A percentile compares a stretch with the other conserved stretches of the same genome.
These are phyloP conservation scores for Suhomyces pyralidae DNA, from an alignment of 805 yeast species.

Conservation along the genomic window DNA sequence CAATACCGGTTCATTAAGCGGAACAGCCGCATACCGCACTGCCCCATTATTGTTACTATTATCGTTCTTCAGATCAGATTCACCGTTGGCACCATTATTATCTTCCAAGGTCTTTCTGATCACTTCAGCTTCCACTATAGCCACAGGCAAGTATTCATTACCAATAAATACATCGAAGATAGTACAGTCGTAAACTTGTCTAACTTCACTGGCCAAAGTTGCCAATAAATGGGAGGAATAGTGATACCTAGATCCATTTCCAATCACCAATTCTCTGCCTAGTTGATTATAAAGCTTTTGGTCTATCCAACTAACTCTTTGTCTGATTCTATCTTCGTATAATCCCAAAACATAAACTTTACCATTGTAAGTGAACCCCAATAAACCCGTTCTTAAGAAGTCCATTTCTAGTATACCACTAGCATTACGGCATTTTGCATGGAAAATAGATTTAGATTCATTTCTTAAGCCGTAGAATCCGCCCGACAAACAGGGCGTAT, in stretches of 20 bases:
- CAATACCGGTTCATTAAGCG: conserved; percentile 41
- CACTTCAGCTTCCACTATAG: conserved; percentile 72
- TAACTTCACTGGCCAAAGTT: conserved; percentile 76
- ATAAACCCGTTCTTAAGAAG: conserved; percentile 83
- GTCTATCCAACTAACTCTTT: conserved; percentile 65
- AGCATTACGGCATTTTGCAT: conserved; percentile 74
- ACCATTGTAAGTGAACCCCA: conserved; percentile 87
- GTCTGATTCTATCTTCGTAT: conserved; percentile 88
- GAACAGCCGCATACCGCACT: conserved; percentile 28
- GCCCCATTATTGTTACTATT: neutral
- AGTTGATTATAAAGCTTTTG: conserved; percentile 35
- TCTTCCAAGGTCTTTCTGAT: conserved; percentile 36
- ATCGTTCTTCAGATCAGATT: conserved; percentile 5
- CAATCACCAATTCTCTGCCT: conserved; percentile 31
- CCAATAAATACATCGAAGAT: conserved; percentile 82
- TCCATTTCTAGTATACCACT: conserved; percentile 69
- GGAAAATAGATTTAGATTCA: conserved; percentile 71
- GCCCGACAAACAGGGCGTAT: conserved; percentile 84
- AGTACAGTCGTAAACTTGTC: conserved; percentile 83
- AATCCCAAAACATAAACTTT: conserved; percentile 84
- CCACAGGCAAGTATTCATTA: conserved; percentile 78
- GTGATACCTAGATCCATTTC: conserved; percentile 56
- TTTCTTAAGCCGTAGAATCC: conserved; percentile 76
- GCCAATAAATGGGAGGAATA: conserved; percentile 85
- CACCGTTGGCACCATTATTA: conserved; percentile 12